phyloP scores from a whole-genome alignment of 768 basidiomycete species.

The Lactifluus subvellereus region DNA sequence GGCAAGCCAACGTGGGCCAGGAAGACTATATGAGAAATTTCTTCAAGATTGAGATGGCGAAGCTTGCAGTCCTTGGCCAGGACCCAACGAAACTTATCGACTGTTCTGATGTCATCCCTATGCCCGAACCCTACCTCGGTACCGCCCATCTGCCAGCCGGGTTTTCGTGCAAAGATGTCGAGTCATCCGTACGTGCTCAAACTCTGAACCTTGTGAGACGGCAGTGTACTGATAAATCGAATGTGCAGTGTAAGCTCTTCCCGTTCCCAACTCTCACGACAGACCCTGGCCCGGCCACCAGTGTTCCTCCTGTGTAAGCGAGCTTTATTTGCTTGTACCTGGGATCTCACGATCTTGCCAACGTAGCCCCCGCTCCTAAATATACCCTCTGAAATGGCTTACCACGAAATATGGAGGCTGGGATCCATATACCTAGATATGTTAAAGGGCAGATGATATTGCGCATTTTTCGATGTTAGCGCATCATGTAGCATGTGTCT shows the following conservation, averaged over 20 bases:
- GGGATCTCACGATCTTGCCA: background rate
- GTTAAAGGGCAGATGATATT: too few species aligned
- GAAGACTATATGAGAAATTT: slow-evolving; percentile 27
- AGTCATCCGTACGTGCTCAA: slow-evolving; percentile 1
- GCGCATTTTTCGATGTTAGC: too few species aligned
- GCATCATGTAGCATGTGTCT: too few species aligned
- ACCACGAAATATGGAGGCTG: too few species aligned
- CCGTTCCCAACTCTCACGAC: slow-evolving; percentile 5
- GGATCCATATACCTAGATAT: too few species aligned
- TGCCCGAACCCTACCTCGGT: background rate
- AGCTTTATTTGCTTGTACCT: background rate
- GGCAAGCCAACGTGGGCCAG: slow-evolving; percentile 32
- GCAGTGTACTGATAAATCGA: background rate
- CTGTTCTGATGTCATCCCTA: slow-evolving; percentile 22
- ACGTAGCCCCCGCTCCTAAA: background rate
- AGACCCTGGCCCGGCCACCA: slow-evolving; percentile 6
- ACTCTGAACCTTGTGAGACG: too few species aligned
- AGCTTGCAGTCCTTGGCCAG: slow-evolving; percentile 31
- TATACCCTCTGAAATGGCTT: too few species aligned
- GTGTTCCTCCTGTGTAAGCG: slow-evolving; percentile 14
- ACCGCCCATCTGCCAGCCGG: slow-evolving; percentile 13
- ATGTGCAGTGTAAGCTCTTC: background rate
- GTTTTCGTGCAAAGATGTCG: background rate
- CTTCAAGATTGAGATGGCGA: slow-evolving; percentile 30
- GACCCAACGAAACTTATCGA: slow-evolving; percentile 19